Evolutionary conservation across 2,329 filamentous ascomycete species (phyloP).

Genomic region (Balansia obtecta): DNA sequence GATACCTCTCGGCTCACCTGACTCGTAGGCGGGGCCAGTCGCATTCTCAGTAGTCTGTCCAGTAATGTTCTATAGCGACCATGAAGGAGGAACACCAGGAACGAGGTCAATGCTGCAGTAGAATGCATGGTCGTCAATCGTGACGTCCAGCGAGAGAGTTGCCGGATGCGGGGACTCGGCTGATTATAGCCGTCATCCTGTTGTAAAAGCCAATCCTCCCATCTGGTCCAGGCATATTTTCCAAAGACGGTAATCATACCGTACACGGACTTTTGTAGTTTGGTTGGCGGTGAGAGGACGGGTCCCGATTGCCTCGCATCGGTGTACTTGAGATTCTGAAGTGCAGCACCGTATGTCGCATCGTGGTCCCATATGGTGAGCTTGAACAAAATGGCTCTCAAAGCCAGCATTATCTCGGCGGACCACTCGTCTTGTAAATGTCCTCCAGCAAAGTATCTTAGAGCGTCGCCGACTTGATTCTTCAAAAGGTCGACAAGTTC

Average conservation of each 20-base stretch:
- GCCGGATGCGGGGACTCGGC: constrained; percentile 35
- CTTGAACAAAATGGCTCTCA: constrained; percentile 81
- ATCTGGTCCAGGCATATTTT: constrained; percentile 80
- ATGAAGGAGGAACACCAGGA: constrained; percentile 82
- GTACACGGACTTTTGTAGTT: constrained; percentile 72
- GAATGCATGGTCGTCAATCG: constrained; percentile 63
- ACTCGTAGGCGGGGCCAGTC: constrained; percentile 71
- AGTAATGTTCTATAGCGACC: constrained; percentile 84
- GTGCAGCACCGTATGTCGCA: constrained; percentile 81
- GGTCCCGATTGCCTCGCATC: constrained; percentile 60
- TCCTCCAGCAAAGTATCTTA: constrained; percentile 71
- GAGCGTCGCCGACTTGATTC: constrained; percentile 71
- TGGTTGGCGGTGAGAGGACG: constrained; percentile 58
- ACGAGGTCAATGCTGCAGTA: constrained; percentile 69
- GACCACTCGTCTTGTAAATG: constrained; percentile 77
- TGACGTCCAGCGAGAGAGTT: constrained; percentile 58
- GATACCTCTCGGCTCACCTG: constrained; percentile 86
- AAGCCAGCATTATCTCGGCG: constrained; percentile 65
- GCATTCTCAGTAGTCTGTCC: constrained; percentile 72
- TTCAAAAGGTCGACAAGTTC: constrained; percentile 80
- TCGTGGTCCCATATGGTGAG: constrained; percentile 94
- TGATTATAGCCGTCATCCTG: constrained; percentile 64
- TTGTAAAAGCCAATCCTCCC: constrained; percentile 75
- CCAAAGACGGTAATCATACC: constrained; percentile 79
- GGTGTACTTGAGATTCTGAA: constrained; percentile 84